Conservation (phyloP, 495 filamentous ascomycete genomes). For the Saxophila tyrrhenica region DNA sequence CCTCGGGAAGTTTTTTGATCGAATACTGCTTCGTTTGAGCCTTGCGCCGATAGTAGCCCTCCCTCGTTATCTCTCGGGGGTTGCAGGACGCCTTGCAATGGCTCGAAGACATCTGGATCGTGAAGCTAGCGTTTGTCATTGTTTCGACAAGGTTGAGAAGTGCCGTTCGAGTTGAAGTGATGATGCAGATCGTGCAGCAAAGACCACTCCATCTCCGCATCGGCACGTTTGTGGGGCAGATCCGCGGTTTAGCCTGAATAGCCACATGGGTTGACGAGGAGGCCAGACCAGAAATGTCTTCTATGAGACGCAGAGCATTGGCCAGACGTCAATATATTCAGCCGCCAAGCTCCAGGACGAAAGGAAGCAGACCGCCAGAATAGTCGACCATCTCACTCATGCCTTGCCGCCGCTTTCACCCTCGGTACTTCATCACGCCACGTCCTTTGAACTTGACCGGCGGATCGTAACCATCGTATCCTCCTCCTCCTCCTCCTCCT, state of each 20-base stretch:
- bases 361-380: background rate
- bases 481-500: constrained; percentile 12
- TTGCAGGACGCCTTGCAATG: too few species aligned
- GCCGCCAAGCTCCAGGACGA: background rate
- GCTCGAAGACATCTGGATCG: too few species aligned
- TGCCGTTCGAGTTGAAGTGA: too few species aligned
- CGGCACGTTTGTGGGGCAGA: background rate
- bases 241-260: background rate
- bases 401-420: too few species aligned
- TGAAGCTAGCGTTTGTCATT: too few species aligned
- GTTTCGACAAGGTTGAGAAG: too few species aligned
- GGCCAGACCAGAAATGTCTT: too few species aligned
- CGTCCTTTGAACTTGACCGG: constrained; percentile 35
- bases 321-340: background rate
- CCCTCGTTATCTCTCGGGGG: too few species aligned
- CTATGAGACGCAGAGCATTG: too few species aligned
- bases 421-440: constrained; percentile 36
- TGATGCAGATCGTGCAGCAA: background rate
- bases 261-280: background rate
- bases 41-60: too few species aligned
- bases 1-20: background rate
- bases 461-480: constrained; percentile 17
- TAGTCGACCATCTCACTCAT: background rate
- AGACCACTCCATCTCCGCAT: background rate
- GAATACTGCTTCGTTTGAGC: too few species aligned